phyloP scores from a whole-genome alignment of 2,329 filamentous ascomycete species.

The Cladosporium sp. region DNA sequence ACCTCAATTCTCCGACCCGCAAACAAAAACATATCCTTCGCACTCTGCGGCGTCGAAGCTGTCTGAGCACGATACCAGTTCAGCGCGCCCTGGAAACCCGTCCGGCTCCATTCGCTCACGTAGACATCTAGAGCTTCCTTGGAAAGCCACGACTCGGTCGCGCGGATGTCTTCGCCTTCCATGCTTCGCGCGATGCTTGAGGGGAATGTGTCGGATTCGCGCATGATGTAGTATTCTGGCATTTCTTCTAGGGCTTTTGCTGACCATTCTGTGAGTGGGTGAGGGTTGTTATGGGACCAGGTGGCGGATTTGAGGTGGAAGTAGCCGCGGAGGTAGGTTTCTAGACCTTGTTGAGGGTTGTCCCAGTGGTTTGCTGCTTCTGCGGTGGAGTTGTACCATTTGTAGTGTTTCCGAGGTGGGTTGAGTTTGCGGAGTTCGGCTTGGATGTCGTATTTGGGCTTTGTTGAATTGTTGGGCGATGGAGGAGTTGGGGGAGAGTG shows the following conservation, averaged over 20 bases:
- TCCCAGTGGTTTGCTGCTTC: conserved; percentile 47
- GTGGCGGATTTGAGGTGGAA: conserved; percentile 64
- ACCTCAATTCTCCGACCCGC: conserved; percentile 59
- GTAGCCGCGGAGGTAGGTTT: conserved; percentile 62
- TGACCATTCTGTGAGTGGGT: conserved; percentile 52
- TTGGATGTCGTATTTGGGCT: conserved; percentile 46
- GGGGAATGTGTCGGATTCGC: conserved; percentile 53
- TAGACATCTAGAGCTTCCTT: conserved; percentile 58
- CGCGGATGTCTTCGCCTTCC: conserved; percentile 45
- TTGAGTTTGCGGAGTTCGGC: conserved; percentile 50
- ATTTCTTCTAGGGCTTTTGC: conserved; percentile 56
- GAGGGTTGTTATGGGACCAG: conserved; percentile 51
- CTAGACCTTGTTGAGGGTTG: conserved; percentile 49
- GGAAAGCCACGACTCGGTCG: conserved; percentile 52
- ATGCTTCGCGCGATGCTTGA: conserved; percentile 54
- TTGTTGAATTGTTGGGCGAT: conserved; percentile 41
- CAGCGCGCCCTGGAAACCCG: conserved; percentile 61
- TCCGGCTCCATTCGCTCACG: conserved; percentile 56
- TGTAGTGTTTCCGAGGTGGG: conserved; percentile 64
- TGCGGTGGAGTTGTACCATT: conserved; percentile 58
- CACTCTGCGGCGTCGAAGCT: conserved; percentile 37
- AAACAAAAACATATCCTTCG: conserved; percentile 54
- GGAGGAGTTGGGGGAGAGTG: conserved; percentile 49
- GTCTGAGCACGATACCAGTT: conserved; percentile 65
- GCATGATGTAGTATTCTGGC: conserved; percentile 67